Percentiles rank a stretch among this genome's conserved stretches.
phyloP scores from a whole-genome alignment of 2,329 filamentous ascomycete species.

The Ceratocystis cubensis region DNA sequence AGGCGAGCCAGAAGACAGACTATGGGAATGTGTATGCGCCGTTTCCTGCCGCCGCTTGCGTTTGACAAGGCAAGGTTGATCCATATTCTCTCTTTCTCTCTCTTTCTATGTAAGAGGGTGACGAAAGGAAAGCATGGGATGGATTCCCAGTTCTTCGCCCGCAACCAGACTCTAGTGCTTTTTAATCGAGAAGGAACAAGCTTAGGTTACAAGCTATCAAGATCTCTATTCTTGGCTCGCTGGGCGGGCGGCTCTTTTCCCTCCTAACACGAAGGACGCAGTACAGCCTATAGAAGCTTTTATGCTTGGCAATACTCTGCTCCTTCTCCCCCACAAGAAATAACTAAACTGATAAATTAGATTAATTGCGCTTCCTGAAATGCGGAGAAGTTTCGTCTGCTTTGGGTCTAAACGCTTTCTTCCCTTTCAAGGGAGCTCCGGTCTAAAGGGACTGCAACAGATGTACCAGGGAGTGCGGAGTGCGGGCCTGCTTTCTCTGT shows the following conservation, averaged over 20 bases:
- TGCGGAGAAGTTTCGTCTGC: slow-evolving; percentile 3
- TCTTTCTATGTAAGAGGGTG: background rate
- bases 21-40: slow-evolving; percentile 3
- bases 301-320: background rate
- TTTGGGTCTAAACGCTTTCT: slow-evolving; percentile 4
- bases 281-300: background rate
- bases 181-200: too few species aligned
- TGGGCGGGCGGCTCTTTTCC: too few species aligned
- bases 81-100: background rate
- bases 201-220: too few species aligned
- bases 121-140: background rate
- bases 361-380: background rate
- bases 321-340: background rate
- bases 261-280: background rate
- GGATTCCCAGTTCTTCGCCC: background rate
- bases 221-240: too few species aligned
- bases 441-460: slow-evolving; percentile 8
- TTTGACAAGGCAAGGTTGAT: background rate
- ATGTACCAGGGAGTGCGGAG: background rate
- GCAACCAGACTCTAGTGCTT: background rate
- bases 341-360: background rate
- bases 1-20: background rate
- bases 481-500: background rate
- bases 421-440: slow-evolving; percentile 6
- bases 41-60: background rate